Evolutionary conservation across 176 grass and related monocot species (phyloP).

Genomic region (Hyparrhenia diplandra): DNA sequence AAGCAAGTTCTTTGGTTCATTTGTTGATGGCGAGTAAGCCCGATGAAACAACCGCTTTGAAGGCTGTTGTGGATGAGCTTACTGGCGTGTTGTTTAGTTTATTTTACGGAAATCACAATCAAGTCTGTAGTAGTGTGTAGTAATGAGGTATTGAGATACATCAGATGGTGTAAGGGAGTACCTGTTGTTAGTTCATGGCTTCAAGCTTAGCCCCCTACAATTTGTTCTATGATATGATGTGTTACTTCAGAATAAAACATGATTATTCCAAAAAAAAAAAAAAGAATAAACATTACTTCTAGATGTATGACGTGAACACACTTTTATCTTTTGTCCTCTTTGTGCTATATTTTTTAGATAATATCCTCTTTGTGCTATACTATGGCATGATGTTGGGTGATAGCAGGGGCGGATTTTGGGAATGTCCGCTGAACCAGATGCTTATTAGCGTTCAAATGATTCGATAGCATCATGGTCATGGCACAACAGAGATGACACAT

Average conservation of each 20-base stretch:
- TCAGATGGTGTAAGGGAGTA: not conserved
- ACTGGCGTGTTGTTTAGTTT: conserved; percentile 15
- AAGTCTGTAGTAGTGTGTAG: not conserved
- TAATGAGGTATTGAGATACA: not conserved
- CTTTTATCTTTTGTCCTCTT: not conserved
- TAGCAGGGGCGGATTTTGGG: not conserved
- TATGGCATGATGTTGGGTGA: not conserved
- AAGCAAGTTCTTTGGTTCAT: conserved; percentile 44
- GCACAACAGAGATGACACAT: no score
- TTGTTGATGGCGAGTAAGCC: conserved; percentile 38
- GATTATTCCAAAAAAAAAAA: no score
- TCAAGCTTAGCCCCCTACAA: not conserved
- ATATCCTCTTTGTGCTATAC: no score
- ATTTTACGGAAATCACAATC: conserved; percentile 6
- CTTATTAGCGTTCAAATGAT: no score
- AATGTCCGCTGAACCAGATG: not conserved
- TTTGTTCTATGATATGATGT: not conserved
- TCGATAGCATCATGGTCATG: no score
- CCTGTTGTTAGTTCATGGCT: not conserved
- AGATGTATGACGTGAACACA: not conserved
- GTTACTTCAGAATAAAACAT: no score
- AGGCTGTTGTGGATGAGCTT: conserved; percentile 40
- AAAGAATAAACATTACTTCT: not conserved
- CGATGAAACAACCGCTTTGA: conserved; percentile 31
- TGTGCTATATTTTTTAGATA: no score